phyloP scores from a whole-genome alignment of 2,329 filamentous ascomycete genomes.

The Paracorniculantispora psalliotae region DNA sequence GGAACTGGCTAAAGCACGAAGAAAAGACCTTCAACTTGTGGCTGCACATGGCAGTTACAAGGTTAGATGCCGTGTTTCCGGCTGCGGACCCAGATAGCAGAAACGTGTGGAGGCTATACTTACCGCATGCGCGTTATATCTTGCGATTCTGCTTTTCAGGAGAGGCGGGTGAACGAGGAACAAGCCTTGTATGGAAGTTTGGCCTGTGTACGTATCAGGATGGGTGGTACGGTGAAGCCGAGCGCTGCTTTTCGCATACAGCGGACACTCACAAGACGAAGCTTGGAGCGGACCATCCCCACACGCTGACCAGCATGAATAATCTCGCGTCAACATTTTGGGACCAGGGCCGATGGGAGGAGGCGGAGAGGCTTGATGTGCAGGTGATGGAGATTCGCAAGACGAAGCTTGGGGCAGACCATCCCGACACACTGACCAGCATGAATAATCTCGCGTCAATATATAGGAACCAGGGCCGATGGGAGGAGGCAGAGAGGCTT shows the following conservation, averaged over 20 bases:
- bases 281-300: too few relatives aligned
- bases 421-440: too few relatives aligned
- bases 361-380: too few relatives aligned
- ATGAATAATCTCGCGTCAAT: too few relatives aligned
- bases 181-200: constrained; percentile 10
- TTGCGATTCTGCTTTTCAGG: not conserved
- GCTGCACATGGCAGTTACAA: not conserved
- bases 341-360: too few relatives aligned
- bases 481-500: too few relatives aligned
- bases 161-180: not conserved
- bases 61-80: constrained; percentile 1
- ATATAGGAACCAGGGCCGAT: too few relatives aligned
- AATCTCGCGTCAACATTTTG: too few relatives aligned
- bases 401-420: too few relatives aligned
- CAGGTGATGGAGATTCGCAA: too few relatives aligned
- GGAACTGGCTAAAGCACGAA: constrained; percentile 21
- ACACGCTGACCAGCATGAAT: too few relatives aligned
- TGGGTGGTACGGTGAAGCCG: not conserved
- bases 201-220: not conserved
- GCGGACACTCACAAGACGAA: too few relatives aligned
- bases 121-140: constrained; percentile 9
- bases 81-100: not conserved
- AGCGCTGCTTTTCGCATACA: not conserved
- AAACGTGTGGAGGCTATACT: constrained; percentile 3
- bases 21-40: not conserved